Conservation (phyloP, 805 yeast genomes). For the Candida cerambycidarum region DNA sequence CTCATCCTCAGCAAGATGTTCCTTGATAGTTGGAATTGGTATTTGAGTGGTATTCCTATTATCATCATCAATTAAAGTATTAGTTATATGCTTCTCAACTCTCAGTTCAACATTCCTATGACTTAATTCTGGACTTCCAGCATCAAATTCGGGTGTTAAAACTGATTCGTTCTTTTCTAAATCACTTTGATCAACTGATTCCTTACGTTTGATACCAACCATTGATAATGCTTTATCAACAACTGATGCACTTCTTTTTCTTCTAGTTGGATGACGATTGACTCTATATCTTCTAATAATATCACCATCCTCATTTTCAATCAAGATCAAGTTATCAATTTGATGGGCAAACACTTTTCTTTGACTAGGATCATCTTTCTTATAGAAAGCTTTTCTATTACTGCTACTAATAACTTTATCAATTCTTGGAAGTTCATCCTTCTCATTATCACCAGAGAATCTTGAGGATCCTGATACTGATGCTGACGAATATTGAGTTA, state of each 20-base stretch:
- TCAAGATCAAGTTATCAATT: slow-evolving; percentile 71
- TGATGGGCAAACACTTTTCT: slow-evolving; percentile 68
- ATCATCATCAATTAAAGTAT: slow-evolving; percentile 4
- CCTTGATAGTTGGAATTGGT: slow-evolving; percentile 9
- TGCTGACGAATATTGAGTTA: slow-evolving; percentile 35
- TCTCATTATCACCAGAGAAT: not conserved
- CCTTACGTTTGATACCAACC: slow-evolving; percentile 49
- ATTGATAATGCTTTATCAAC: slow-evolving; percentile 49
- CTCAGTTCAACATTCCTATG: slow-evolving; percentile 7
- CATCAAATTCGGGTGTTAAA: slow-evolving; percentile 14
- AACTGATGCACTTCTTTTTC: slow-evolving; percentile 42
- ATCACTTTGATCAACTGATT: not conserved
- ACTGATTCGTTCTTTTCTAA: slow-evolving; percentile 10
- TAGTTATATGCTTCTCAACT: slow-evolving; percentile 10
- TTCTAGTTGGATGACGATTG: slow-evolving; percentile 48
- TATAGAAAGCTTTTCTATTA: slow-evolving; percentile 27
- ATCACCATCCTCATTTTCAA: slow-evolving; percentile 93
- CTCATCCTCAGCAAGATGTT: slow-evolving; percentile 7
- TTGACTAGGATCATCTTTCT: slow-evolving; percentile 30
- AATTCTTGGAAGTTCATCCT: slow-evolving; percentile 9
- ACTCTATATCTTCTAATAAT: slow-evolving; percentile 79
- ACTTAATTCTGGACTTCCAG: slow-evolving; percentile 11
- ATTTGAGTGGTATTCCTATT: slow-evolving; percentile 7
- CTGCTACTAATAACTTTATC: slow-evolving; percentile 7
- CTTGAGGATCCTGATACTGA: not conserved